Evolutionary conservation across 2,329 filamentous ascomycete genomes (phyloP).

Genomic region (Epichloe scottii): DNA sequence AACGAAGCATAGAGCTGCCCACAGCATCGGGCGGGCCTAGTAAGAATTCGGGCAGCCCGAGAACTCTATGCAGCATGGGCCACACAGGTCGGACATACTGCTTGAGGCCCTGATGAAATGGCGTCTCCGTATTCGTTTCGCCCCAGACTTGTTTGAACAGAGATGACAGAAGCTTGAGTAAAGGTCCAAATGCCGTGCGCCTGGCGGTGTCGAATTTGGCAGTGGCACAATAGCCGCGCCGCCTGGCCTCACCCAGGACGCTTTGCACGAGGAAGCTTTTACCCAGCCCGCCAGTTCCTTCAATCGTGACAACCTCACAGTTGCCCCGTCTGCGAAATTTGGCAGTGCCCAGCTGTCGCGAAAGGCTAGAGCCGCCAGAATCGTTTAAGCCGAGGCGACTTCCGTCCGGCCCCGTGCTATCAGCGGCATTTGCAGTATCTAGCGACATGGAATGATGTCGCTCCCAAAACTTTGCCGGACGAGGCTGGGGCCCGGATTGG

Average conservation of each 20-base stretch:
- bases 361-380: slow-evolving; percentile 35
- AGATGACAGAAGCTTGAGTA: slow-evolving; percentile 52
- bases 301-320: slow-evolving; percentile 49
- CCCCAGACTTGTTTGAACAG: slow-evolving; percentile 57
- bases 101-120: slow-evolving; percentile 48
- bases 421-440: slow-evolving; percentile 34
- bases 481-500: slow-evolving; percentile 26
- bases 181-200: slow-evolving; percentile 48
- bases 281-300: slow-evolving; percentile 50
- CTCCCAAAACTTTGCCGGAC: slow-evolving; percentile 35
- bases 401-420: slow-evolving; percentile 30
- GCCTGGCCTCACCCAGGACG: slow-evolving; percentile 46
- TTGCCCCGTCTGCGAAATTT: slow-evolving; percentile 51
- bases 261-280: slow-evolving; percentile 54
- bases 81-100: slow-evolving; percentile 51
- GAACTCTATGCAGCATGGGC: slow-evolving; percentile 48
- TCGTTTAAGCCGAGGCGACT: slow-evolving; percentile 32
- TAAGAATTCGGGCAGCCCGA: slow-evolving; percentile 58
- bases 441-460: slow-evolving; percentile 38
- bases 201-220: slow-evolving; percentile 53
- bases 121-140: slow-evolving; percentile 51
- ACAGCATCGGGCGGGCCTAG: slow-evolving; percentile 35
- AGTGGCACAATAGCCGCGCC: slow-evolving; percentile 51
- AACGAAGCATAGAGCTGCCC: slow-evolving; percentile 4
- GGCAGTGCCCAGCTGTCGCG: slow-evolving; percentile 39